Evolutionary conservation across 257 asterid genomes (phyloP).

Genomic region (Rauvolfia tetraphylla): DNA sequence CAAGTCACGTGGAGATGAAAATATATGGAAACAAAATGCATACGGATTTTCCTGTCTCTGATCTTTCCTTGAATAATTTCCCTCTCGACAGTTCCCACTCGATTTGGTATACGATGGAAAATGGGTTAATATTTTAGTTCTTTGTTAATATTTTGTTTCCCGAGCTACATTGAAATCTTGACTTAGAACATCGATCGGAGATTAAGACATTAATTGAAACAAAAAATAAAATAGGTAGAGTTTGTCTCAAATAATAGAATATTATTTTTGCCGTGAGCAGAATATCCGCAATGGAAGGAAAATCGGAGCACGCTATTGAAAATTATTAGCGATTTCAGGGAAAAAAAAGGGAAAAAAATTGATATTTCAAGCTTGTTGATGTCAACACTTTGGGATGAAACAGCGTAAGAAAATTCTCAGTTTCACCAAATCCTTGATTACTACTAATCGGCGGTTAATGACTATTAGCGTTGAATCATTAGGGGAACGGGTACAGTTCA

Average conservation of each 20-base stretch:
- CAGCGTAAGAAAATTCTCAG: neutral
- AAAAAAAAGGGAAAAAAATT: no score
- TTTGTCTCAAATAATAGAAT: no score
- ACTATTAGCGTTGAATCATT: neutral
- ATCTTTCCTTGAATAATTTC: no score
- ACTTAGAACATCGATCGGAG: neutral
- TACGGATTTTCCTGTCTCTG: neutral
- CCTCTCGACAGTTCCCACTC: no score
- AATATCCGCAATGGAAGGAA: neutral
- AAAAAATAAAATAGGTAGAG: neutral
- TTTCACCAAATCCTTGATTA: neutral
- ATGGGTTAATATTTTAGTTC: no score
- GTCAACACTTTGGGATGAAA: neutral
- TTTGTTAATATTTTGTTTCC: no score
- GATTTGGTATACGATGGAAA: no score
- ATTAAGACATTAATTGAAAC: neutral
- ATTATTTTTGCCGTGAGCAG: neutral
- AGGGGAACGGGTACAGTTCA: no score
- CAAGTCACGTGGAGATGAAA: slow-evolving; percentile 9
- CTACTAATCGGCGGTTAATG: neutral
- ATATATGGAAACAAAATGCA: neutral
- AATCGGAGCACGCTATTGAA: neutral
- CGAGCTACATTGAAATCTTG: neutral
- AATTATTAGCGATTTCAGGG: neutral
- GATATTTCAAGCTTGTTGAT: neutral